A percentile compares a stretch with the other conserved stretches of the same genome.
Conservation (phyloP, 495 filamentous ascomycete species). For the Daldinia bambusicola region DNA sequence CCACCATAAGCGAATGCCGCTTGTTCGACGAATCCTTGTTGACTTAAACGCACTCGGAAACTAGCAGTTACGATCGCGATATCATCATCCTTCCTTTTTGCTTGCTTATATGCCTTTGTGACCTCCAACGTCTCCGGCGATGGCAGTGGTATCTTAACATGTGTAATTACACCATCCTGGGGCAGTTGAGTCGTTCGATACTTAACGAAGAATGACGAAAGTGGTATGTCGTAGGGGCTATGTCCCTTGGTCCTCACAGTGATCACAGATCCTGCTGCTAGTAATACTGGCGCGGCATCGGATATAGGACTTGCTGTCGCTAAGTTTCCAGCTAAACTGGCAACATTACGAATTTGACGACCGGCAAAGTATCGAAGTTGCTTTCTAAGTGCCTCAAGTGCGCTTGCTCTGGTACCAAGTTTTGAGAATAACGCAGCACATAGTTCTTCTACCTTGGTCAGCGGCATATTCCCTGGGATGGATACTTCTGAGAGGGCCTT, state of each 20-base stretch:
- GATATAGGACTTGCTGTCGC: constrained; percentile 91
- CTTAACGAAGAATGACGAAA: constrained; percentile 83
- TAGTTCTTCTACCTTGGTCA: constrained; percentile 72
- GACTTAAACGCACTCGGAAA: constrained; percentile 70
- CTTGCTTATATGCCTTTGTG: constrained; percentile 80
- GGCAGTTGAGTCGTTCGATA: constrained; percentile 82
- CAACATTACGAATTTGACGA: constrained; percentile 86
- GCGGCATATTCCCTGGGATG: constrained; percentile 70
- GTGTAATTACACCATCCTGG: constrained; percentile 77
- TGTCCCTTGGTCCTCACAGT: constrained; percentile 73
- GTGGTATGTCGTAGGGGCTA: constrained; percentile 73
- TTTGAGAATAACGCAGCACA: constrained; percentile 54
- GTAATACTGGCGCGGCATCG: constrained; percentile 84
- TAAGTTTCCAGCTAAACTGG: constrained; percentile 84
- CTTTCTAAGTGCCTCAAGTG: constrained; percentile 70
- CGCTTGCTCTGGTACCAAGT: constrained; percentile 64
- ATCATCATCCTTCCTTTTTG: constrained; percentile 88
- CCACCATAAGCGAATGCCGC: constrained; percentile 78
- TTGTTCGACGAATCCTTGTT: constrained; percentile 66
- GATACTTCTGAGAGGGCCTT: constrained; percentile 82
- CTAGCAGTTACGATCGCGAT: constrained; percentile 87
- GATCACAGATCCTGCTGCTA: constrained; percentile 78
- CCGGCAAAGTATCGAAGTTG: constrained; percentile 84
- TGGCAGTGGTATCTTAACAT: constrained; percentile 74
- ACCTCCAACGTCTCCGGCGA: constrained; percentile 62